phyloP scores from a whole-genome alignment of 2,329 filamentous ascomycete species.

The Ascomycota sp. region DNA sequence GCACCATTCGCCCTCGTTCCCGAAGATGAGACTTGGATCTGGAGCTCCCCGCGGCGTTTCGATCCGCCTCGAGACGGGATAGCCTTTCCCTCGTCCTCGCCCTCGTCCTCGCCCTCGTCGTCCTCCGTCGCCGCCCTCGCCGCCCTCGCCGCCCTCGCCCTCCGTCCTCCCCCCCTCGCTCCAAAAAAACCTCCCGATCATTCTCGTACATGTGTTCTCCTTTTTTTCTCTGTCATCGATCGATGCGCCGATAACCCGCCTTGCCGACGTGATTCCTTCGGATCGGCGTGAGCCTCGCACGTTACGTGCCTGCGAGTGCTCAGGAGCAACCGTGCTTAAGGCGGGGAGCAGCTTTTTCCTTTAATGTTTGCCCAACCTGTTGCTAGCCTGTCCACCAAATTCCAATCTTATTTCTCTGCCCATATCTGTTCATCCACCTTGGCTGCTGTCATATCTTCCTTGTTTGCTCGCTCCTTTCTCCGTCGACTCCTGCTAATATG shows the following conservation, averaged over 20 bases:
- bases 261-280: slow-evolving; percentile 7
- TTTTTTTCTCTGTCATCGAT: slow-evolving; percentile 4
- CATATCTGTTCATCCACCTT: background rate
- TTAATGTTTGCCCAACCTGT: background rate
- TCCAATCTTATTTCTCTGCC: background rate
- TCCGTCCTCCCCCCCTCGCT: background rate
- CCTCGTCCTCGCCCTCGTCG: slow-evolving; percentile 7
- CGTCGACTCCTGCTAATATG: slow-evolving; percentile 23
- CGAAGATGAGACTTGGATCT: slow-evolving; percentile 11
- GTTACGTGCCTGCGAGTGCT: slow-evolving; percentile 4
- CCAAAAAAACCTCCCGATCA: too few species aligned
- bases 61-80: slow-evolving; percentile 7
- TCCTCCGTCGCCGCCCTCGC: slow-evolving; percentile 7
- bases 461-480: background rate
- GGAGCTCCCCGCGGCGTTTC: slow-evolving; percentile 6
- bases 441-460: background rate
- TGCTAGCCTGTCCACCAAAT: background rate
- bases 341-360: slow-evolving; percentile 1
- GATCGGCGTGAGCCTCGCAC: slow-evolving; percentile 7
- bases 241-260: slow-evolving; percentile 9
- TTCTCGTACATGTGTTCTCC: slow-evolving; percentile 2
- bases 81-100: slow-evolving; percentile 4
- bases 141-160: slow-evolving; percentile 8
- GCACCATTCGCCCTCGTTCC: slow-evolving; percentile 17
- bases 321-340: slow-evolving; percentile 1